Percentiles rank a stretch among this genome's conserved stretches.
Evolutionary conservation across 352 stramenopile species (phyloP).

Genomic region (Poterioochromonas sp.): DNA sequence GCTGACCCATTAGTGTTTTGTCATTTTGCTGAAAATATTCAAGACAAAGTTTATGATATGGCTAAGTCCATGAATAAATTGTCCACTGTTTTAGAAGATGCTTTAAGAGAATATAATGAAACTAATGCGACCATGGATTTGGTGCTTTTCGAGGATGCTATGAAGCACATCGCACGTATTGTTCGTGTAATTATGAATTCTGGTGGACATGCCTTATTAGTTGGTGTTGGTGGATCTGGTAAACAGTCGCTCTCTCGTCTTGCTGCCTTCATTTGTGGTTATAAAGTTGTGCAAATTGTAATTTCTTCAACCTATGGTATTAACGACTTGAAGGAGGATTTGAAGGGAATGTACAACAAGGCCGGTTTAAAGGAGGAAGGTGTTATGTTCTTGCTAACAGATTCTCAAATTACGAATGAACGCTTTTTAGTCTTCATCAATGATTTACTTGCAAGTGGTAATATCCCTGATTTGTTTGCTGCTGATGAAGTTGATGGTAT

Average conservation of each 20-base stretch:
- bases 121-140: constrained; percentile 88
- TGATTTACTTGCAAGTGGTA: constrained; percentile 80
- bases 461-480: constrained; percentile 85
- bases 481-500: constrained; percentile 86
- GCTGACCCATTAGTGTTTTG: constrained; percentile 80
- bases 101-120: constrained; percentile 88
- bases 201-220: constrained; percentile 79
- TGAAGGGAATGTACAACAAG: constrained; percentile 81
- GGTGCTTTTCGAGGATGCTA: constrained; percentile 89
- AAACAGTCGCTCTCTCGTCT: constrained; percentile 84
- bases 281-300: constrained; percentile 77
- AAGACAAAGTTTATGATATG: constrained; percentile 74
- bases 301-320: constrained; percentile 86
- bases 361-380: constrained; percentile 81
- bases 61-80: constrained; percentile 77
- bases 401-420: constrained; percentile 91
- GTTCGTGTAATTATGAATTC: constrained; percentile 77
- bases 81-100: constrained; percentile 69
- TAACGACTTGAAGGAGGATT: constrained; percentile 90
- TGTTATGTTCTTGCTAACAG: constrained; percentile 85
- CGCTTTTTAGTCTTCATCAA: constrained; percentile 91
- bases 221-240: constrained; percentile 81
- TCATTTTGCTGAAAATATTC: constrained; percentile 77
- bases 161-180: constrained; percentile 87
- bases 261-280: constrained; percentile 82